These are phyloP conservation scores for Penicillium turbatum DNA, from an alignment of 495 filamentous ascomycete genomes.

Conservation along the genomic window DNA sequence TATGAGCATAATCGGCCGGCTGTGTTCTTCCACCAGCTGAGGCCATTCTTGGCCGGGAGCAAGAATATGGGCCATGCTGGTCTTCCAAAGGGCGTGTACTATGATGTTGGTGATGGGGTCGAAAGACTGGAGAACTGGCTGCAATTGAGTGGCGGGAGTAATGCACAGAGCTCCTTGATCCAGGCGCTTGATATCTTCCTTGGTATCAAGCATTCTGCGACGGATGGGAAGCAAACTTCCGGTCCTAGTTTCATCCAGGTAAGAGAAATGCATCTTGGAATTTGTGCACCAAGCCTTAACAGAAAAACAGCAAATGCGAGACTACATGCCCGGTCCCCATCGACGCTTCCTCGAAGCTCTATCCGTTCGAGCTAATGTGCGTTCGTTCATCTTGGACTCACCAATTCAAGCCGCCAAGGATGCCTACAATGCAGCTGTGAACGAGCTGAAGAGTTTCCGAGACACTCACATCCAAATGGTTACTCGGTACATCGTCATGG, in stretches of 20 bases:
- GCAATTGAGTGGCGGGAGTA: conserved; percentile 83
- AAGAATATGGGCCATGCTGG: conserved; percentile 97
- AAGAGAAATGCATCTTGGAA: neutral
- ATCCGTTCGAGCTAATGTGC: conserved; percentile 71
- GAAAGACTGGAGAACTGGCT: conserved; percentile 47
- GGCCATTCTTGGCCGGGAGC: conserved; percentile 87
- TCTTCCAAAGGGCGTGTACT: conserved; percentile 79
- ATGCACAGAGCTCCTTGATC: conserved; percentile 90
- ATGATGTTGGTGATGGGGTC: conserved; percentile 65
- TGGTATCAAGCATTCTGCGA: conserved; percentile 82
- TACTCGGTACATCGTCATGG: conserved; percentile 83
- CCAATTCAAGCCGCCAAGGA: conserved; percentile 57
- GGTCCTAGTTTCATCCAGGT: conserved; percentile 34
- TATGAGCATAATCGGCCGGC: conserved; percentile 81
- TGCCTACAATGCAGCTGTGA: conserved; percentile 82
- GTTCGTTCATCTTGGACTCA: conserved; percentile 65
- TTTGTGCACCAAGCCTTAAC: neutral
- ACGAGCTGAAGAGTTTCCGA: conserved; percentile 75
- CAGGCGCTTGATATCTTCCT: conserved; percentile 90
- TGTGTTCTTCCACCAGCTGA: conserved; percentile 86
- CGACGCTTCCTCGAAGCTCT: conserved; percentile 79
- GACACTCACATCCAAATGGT: conserved; percentile 94
- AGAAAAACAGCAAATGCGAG: conserved; percentile 70
- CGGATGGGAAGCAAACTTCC: conserved; percentile 58
- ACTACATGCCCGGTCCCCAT: conserved; percentile 94